Conservation (phyloP, 2,329 filamentous ascomycete genomes). For the Nectriaceae sp. region DNA sequence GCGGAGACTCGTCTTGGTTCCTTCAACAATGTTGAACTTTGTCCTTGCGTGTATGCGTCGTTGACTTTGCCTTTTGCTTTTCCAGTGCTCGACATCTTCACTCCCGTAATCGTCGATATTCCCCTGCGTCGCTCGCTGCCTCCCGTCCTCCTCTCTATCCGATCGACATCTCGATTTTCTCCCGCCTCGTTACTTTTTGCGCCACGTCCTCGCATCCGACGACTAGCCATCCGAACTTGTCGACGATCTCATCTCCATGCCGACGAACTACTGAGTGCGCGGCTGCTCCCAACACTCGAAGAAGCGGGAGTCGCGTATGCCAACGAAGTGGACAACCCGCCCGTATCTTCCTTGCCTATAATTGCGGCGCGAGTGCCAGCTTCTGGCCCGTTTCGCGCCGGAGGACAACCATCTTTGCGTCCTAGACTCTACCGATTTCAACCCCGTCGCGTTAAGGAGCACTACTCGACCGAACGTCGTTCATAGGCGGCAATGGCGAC, state of each 20-base stretch:
- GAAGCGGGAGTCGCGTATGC: conserved; percentile 11
- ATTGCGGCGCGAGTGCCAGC: conserved; percentile 15
- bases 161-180: neutral
- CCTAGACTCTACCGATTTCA: too few species aligned
- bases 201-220: neutral
- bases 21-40: too few species aligned
- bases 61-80: too few species aligned
- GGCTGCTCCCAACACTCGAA: neutral
- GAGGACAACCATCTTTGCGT: too few species aligned
- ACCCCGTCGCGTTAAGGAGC: too few species aligned
- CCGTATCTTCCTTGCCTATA: conserved; percentile 3
- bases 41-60: too few species aligned
- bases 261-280: conserved; percentile 14
- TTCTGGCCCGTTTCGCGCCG: conserved; percentile 4
- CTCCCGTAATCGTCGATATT: neutral
- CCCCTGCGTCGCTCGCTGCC: neutral
- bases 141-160: neutral
- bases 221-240: neutral
- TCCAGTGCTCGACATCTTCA: neutral
- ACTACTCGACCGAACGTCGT: conserved; percentile 5
- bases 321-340: conserved; percentile 7
- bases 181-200: neutral
- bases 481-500: conserved; percentile 31
- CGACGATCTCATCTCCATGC: conserved; percentile 12
- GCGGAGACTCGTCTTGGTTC: neutral